Evolutionary conservation across 371 early-diverging fungal species (phyloP).

Genomic region (Gilbertella persicaria): DNA sequence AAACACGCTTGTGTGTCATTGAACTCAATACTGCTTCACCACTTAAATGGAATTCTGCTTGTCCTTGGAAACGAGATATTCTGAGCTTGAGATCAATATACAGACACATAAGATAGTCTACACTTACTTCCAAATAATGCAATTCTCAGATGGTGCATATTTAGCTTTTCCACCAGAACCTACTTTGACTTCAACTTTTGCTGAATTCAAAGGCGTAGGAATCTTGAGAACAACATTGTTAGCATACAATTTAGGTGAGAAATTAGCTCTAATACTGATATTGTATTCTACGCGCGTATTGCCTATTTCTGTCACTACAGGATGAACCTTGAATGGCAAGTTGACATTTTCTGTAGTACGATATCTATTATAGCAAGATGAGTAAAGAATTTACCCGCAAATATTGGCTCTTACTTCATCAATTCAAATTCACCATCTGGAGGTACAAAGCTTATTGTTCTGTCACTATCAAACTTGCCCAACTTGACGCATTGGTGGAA

Average conservation of each 20-base stretch:
- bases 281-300: conserved; percentile 80
- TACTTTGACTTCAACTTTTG: conserved; percentile 69
- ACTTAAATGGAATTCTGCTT: conserved; percentile 72
- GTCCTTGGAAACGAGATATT: conserved; percentile 83
- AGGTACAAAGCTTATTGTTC: conserved; percentile 94
- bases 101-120: too few relatives aligned
- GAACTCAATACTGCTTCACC: conserved; percentile 75
- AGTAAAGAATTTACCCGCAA: neutral
- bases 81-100: too few relatives aligned
- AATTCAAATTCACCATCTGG: conserved; percentile 97
- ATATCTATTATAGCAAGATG: conserved; percentile 51
- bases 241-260: conserved; percentile 76
- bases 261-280: conserved; percentile 76
- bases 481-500: conserved; percentile 93
- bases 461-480: conserved; percentile 78
- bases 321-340: conserved; percentile 84
- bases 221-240: conserved; percentile 81
- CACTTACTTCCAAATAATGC: conserved; percentile 87
- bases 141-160: conserved; percentile 83
- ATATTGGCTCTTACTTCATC: conserved; percentile 65
- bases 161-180: conserved; percentile 81
- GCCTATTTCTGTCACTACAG: conserved; percentile 80
- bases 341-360: conserved; percentile 87
- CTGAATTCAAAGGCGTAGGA: conserved; percentile 84
- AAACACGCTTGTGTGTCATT: conserved; percentile 79